phyloP scores from a whole-genome alignment of 768 basidiomycete genomes.

The Clitopilus hobsonii region DNA sequence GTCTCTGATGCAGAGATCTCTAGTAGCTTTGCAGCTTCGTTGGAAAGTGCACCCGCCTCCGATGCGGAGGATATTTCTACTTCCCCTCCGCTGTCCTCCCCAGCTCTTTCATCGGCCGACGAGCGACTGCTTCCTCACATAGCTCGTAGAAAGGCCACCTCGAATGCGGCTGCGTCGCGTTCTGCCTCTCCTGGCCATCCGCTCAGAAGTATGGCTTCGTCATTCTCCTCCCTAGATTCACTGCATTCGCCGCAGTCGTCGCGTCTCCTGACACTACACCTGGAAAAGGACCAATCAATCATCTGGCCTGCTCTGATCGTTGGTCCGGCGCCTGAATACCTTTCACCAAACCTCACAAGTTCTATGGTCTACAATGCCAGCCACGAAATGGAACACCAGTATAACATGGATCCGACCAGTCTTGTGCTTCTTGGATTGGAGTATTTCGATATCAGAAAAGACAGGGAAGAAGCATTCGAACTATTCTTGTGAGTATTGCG shows the following conservation, averaged over 20 bases:
- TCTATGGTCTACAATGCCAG: conserved; percentile 50
- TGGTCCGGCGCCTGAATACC: conserved; percentile 62
- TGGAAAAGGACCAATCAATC: conserved; percentile 74
- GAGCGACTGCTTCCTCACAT: conserved; percentile 31
- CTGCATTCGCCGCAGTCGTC: conserved; percentile 53
- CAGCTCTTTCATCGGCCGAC: conserved; percentile 55
- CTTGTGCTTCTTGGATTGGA: conserved; percentile 69
- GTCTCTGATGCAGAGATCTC: conserved; percentile 84
- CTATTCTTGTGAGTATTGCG: conserved; percentile 64
- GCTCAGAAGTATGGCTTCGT: conserved; percentile 58
- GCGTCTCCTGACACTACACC: conserved; percentile 70
- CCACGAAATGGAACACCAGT: conserved; percentile 54
- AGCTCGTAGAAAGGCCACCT: conserved; percentile 22
- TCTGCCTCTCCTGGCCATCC: conserved; percentile 54
- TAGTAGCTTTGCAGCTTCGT: conserved; percentile 78
- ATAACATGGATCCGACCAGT: conserved; percentile 87
- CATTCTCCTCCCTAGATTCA: conserved; percentile 75
- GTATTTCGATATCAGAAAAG: conserved; percentile 67
- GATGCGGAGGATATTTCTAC: conserved; percentile 62
- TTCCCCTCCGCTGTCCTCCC: conserved; percentile 61
- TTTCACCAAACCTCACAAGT: conserved; percentile 48
- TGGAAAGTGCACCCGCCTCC: conserved; percentile 69
- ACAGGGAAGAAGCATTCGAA: conserved; percentile 77
- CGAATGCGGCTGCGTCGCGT: conserved; percentile 38
- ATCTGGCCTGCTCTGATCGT: conserved; percentile 83